Evolutionary conservation across 2,329 filamentous ascomycete genomes (phyloP).

Genomic region (Tolypocladium tundrense): DNA sequence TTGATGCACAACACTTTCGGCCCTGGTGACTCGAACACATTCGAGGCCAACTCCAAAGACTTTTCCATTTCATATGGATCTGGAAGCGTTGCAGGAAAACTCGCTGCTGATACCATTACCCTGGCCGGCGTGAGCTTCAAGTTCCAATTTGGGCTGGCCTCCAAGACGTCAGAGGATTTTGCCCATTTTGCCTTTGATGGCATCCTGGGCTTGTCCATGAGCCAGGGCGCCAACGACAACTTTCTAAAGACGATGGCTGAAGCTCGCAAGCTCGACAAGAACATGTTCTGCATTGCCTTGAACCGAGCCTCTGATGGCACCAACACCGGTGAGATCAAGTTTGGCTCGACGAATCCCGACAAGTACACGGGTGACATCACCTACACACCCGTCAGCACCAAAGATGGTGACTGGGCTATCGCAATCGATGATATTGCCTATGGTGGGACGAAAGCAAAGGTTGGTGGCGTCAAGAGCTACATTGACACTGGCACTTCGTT

Average conservation of each 20-base stretch:
- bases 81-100: slow-evolving; percentile 57
- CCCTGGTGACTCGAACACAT: slow-evolving; percentile 51
- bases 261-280: slow-evolving; percentile 46
- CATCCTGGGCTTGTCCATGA: slow-evolving; percentile 68
- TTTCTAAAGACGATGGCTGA: slow-evolving; percentile 54
- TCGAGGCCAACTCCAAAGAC: slow-evolving; percentile 37
- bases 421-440: slow-evolving; percentile 55
- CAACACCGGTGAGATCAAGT: slow-evolving; percentile 67
- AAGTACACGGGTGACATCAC: slow-evolving; percentile 59
- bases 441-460: slow-evolving; percentile 45
- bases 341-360: slow-evolving; percentile 58
- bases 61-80: slow-evolving; percentile 70
- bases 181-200: slow-evolving; percentile 74
- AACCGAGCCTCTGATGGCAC: slow-evolving; percentile 54
- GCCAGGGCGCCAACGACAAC: slow-evolving; percentile 48
- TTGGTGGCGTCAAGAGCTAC: slow-evolving; percentile 51
- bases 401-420: slow-evolving; percentile 62
- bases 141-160: slow-evolving; percentile 64
- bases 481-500: slow-evolving; percentile 81
- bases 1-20: slow-evolving; percentile 61
- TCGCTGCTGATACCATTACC: slow-evolving; percentile 56
- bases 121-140: slow-evolving; percentile 55
- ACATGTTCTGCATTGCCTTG: slow-evolving; percentile 62
- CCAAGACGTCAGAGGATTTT: slow-evolving; percentile 64
- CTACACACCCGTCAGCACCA: slow-evolving; percentile 46